Conservation (phyloP, 192 early-diverging fungal genomes). For the Umbelopsis vinacea region DNA sequence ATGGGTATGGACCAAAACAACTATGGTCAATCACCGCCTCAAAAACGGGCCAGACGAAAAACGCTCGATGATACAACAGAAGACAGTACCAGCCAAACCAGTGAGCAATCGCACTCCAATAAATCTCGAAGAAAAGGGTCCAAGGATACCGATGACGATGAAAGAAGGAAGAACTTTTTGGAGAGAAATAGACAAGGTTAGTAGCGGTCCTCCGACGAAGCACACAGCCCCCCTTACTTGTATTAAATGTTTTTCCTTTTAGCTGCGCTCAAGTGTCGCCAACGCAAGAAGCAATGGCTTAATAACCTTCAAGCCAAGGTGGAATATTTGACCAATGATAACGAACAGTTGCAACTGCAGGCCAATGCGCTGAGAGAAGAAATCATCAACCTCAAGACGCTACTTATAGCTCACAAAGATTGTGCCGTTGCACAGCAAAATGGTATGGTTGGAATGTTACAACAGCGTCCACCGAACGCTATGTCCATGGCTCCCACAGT, state of each 20-base stretch:
- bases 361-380: slow-evolving; percentile 70
- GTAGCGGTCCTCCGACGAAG: not conserved
- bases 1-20: not conserved
- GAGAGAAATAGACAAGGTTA: slow-evolving; percentile 89
- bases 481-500: not conserved
- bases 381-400: slow-evolving; percentile 77
- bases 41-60: slow-evolving; percentile 9
- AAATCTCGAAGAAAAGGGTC: not conserved
- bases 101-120: not conserved
- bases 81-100: slow-evolving; percentile 16
- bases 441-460: slow-evolving; percentile 55
- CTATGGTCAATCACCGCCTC: not conserved
- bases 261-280: slow-evolving; percentile 93
- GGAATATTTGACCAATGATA: slow-evolving; percentile 70
- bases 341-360: slow-evolving; percentile 67
- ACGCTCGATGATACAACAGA: not conserved
- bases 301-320: slow-evolving; percentile 78
- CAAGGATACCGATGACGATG: slow-evolving; percentile 57
- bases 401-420: slow-evolving; percentile 80
- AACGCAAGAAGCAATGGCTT: slow-evolving; percentile 94
- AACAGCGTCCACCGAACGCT: not conserved
- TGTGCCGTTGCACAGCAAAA: slow-evolving; percentile 76
- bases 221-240: not conserved
- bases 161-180: slow-evolving; percentile 82
- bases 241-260: slow-evolving; percentile 56